A percentile compares a stretch with the other conserved stretches of the same genome.
Conservation (phyloP, 2,329 filamentous ascomycete species). For the Metarhizium rileyi region DNA sequence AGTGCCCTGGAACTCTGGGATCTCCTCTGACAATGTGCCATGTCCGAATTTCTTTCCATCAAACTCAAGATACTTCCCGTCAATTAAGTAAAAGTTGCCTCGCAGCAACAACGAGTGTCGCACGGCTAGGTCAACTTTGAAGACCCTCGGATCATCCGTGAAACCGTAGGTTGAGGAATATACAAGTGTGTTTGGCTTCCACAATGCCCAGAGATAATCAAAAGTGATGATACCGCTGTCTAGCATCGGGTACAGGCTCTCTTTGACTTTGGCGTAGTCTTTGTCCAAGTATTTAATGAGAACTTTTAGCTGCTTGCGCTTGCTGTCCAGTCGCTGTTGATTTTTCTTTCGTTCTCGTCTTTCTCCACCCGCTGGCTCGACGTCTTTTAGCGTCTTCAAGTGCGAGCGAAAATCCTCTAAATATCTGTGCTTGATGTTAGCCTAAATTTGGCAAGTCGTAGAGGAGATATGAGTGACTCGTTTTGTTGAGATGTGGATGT, state of each 20-base stretch:
- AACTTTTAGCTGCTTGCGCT: slow-evolving; percentile 58
- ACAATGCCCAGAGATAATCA: slow-evolving; percentile 79
- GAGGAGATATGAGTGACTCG: not conserved
- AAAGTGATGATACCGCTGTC: slow-evolving; percentile 80
- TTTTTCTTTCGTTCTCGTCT: slow-evolving; percentile 53
- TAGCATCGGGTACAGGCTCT: slow-evolving; percentile 68
- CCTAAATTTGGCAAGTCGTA: not conserved
- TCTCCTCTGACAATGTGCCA: slow-evolving; percentile 58
- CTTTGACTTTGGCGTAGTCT: slow-evolving; percentile 71
- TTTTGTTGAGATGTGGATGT: not conserved
- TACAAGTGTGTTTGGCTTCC: slow-evolving; percentile 75
- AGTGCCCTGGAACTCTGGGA: slow-evolving; percentile 68
- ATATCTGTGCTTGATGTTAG: slow-evolving; percentile 37
- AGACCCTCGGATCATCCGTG: slow-evolving; percentile 66
- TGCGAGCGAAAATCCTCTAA: slow-evolving; percentile 63
- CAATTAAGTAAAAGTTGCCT: slow-evolving; percentile 66
- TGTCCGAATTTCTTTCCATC: slow-evolving; percentile 80
- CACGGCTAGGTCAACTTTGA: slow-evolving; percentile 69
- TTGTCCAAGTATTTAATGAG: slow-evolving; percentile 69
- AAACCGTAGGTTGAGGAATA: slow-evolving; percentile 71
- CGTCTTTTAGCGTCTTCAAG: slow-evolving; percentile 54
- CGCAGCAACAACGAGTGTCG: slow-evolving; percentile 60
- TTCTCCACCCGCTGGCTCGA: slow-evolving; percentile 35
- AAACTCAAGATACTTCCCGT: slow-evolving; percentile 75
- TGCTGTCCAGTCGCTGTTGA: slow-evolving; percentile 45